These are phyloP conservation scores for Pythium aquatile DNA, from an alignment of 352 stramenopile species.

Conservation along the genomic window DNA sequence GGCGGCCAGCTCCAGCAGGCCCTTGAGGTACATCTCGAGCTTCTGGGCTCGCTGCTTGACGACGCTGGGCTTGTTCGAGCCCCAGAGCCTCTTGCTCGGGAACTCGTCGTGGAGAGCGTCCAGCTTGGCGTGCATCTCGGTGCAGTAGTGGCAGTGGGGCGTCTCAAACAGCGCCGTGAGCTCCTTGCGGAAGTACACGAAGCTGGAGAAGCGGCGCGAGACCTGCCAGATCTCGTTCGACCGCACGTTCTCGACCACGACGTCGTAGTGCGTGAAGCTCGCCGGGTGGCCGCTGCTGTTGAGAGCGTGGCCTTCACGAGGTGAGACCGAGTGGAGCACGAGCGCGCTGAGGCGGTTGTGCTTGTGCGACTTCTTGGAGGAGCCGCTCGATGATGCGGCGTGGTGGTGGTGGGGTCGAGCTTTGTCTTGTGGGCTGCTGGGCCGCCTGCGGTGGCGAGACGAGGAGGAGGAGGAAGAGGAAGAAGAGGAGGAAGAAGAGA, in stretches of 20 bases:
- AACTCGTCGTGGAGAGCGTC: constrained; percentile 48
- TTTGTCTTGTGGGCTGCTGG: constrained; percentile 1
- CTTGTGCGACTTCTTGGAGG: constrained; percentile 25
- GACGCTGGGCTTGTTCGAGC: constrained; percentile 41
- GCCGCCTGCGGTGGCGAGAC: neutral
- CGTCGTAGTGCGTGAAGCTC: constrained; percentile 65
- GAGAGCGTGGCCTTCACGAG: constrained; percentile 43
- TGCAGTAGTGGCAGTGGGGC: constrained; percentile 66
- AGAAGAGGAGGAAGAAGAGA: neutral
- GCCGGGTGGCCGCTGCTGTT: constrained; percentile 40
- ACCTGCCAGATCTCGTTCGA: constrained; percentile 57
- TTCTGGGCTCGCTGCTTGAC: constrained; percentile 42
- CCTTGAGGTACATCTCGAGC: constrained; percentile 59
- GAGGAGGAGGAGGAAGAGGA: neutral
- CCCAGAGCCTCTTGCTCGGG: constrained; percentile 60
- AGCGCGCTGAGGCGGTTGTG: constrained; percentile 54
- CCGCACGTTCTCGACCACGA: constrained; percentile 59
- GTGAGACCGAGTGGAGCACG: constrained; percentile 60
- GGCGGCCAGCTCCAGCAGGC: constrained; percentile 51
- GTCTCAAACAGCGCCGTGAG: constrained; percentile 45
- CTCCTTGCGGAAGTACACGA: constrained; percentile 60
- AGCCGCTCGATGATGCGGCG: constrained; percentile 5
- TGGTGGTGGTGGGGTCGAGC: constrained; percentile 9
- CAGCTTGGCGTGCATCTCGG: constrained; percentile 43
- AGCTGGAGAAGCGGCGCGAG: constrained; percentile 63